Percentiles rank a stretch among this genome's conserved stretches.
phyloP scores from a whole-genome alignment of 768 basidiomycete species.

The Stropharia rugosoannulata region DNA sequence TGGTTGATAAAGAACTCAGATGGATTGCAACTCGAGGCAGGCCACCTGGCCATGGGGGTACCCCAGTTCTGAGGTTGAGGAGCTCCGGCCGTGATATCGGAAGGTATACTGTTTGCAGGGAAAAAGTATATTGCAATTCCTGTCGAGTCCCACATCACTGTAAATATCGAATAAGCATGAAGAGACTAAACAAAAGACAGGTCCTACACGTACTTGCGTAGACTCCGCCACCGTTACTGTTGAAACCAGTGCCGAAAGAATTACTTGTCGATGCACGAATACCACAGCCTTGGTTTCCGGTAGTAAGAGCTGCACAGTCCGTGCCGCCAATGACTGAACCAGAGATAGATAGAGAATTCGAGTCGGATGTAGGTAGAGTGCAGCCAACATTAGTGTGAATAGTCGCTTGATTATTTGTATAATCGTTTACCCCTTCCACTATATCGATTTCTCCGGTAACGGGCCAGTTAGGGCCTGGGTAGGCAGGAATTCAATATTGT shows the following conservation, averaged over 20 bases:
- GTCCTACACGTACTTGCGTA: conserved; percentile 71
- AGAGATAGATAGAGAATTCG: conserved; percentile 50
- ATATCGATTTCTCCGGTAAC: conserved; percentile 78
- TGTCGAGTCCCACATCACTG: conserved; percentile 73
- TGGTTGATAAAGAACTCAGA: conserved; percentile 79
- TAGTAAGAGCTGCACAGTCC: conserved; percentile 69
- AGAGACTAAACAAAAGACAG: not conserved
- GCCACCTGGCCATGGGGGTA: conserved; percentile 75
- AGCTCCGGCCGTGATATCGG: conserved; percentile 70
- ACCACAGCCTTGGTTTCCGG: conserved; percentile 82
- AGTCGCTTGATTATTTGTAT: conserved; percentile 80
- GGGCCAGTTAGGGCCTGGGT: conserved; percentile 63
- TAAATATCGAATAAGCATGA: conserved; percentile 1
- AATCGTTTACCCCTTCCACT: conserved; percentile 79
- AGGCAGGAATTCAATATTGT: conserved; percentile 20
- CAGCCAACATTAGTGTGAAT: conserved; percentile 80
- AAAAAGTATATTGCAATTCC: conserved; percentile 88
- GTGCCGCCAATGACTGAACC: conserved; percentile 68
- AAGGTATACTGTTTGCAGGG: conserved; percentile 67
- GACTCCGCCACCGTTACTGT: conserved; percentile 81
- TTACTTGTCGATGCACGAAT: conserved; percentile 56
- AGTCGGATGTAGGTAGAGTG: conserved; percentile 48
- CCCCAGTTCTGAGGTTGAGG: conserved; percentile 82
- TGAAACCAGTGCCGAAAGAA: conserved; percentile 87
- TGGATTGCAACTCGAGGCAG: conserved; percentile 71